Evolutionary conservation across 441 rosid species (phyloP).

Genomic region (Mallotus japonicus): DNA sequence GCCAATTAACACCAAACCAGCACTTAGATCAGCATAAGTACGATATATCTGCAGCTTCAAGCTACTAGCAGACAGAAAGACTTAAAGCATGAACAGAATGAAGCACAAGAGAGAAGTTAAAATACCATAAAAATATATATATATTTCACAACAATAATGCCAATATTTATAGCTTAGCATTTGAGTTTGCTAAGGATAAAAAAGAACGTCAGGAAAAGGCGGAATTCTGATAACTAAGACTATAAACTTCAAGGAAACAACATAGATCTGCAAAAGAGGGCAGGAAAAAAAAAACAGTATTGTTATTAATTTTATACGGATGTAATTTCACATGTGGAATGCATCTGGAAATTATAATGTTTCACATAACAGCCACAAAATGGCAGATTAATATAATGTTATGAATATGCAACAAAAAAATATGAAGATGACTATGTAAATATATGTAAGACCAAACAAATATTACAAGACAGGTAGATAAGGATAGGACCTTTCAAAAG

Average conservation of each 20-base stretch:
- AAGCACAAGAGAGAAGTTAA: background rate
- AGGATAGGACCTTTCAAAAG: slow-evolving; percentile 27
- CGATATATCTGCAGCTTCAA: no score
- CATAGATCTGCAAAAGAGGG: background rate
- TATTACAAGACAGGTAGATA: background rate
- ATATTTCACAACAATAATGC: background rate
- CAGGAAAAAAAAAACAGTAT: background rate
- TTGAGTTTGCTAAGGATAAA: background rate
- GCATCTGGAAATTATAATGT: background rate
- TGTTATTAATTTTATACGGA: background rate
- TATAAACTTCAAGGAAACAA: background rate
- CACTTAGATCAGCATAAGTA: no score
- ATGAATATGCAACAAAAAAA: background rate
- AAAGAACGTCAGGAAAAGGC: background rate
- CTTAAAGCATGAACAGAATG: background rate
- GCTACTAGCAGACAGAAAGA: background rate
- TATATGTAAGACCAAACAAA: background rate
- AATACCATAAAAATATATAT: background rate
- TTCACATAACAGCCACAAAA: background rate
- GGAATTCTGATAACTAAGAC: background rate
- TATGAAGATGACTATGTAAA: background rate
- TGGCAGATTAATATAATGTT: background rate
- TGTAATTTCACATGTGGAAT: background rate
- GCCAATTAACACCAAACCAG: no score
- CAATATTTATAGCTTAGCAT: background rate